Conservation (phyloP, 176 grass and related monocot species). For the Musa beccarii region DNA sequence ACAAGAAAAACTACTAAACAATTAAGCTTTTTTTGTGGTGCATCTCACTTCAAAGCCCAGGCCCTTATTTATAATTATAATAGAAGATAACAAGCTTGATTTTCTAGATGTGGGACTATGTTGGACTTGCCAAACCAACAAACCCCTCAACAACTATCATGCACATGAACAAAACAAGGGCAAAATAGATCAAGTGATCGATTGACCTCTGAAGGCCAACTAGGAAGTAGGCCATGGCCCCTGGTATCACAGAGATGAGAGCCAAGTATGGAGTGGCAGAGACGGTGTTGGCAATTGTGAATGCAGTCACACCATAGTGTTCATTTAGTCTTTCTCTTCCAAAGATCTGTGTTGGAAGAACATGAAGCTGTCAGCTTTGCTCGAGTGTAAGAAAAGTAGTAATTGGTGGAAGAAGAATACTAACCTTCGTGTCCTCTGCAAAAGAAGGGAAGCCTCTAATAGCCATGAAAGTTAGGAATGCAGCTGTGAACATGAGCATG, state of each 20-base stretch:
- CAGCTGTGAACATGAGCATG: conserved; percentile 39
- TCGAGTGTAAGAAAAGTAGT: no score
- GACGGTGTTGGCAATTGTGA: conserved; percentile 39
- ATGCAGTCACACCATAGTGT: conserved; percentile 34
- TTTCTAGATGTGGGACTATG: no score
- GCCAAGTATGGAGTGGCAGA: conserved; percentile 40
- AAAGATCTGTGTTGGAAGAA: conserved; percentile 25
- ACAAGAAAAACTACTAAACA: no score
- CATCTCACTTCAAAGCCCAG: no score
- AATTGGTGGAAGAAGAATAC: neutral
- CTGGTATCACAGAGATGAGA: conserved; percentile 28
- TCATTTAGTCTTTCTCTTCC: conserved; percentile 41
- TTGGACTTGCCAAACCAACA: no score
- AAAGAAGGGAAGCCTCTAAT: conserved; percentile 72
- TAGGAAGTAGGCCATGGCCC: conserved; percentile 43
- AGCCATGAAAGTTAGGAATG: conserved; percentile 55
- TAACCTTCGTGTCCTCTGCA: conserved; percentile 64
- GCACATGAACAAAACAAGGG: conserved; percentile 24
- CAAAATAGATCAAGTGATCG: conserved; percentile 40
- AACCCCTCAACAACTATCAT: conserved; percentile 37
- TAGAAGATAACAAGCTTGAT: no score
- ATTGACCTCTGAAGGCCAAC: conserved; percentile 22
- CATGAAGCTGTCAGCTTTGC: no score
- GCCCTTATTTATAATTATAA: no score
- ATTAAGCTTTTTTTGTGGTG: no score